These are phyloP conservation scores for Leccinum pallidistipes DNA, from an alignment of 1,284 basidiomycete species.

Conservation along the genomic window DNA sequence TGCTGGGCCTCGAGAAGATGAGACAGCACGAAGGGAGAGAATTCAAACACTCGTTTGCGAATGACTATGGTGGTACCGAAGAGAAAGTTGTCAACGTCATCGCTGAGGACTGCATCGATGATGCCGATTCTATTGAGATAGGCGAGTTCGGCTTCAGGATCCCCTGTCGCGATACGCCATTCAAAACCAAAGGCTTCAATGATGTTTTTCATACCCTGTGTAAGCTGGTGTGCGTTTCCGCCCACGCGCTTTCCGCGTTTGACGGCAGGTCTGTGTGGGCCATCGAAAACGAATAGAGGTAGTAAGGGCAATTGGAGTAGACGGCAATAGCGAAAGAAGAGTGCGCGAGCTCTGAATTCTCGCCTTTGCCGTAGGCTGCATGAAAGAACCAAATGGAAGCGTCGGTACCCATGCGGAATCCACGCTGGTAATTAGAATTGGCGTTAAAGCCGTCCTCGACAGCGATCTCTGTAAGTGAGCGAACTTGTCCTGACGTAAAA, in stretches of 20 bases:
- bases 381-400: slow-evolving; percentile 85
- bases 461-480: slow-evolving; percentile 68
- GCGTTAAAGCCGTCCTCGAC: slow-evolving; percentile 68
- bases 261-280: slow-evolving; percentile 76
- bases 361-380: slow-evolving; percentile 72
- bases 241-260: slow-evolving; percentile 81
- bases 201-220: slow-evolving; percentile 73
- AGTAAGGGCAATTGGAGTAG: slow-evolving; percentile 80
- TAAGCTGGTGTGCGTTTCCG: slow-evolving; percentile 62
- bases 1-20: slow-evolving; percentile 56
- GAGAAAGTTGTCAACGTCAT: slow-evolving; percentile 91
- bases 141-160: slow-evolving; percentile 96
- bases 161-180: slow-evolving; percentile 87
- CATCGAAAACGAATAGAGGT: slow-evolving; percentile 94
- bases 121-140: slow-evolving; percentile 78
- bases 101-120: slow-evolving; percentile 89
- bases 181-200: slow-evolving; percentile 89
- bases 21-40: slow-evolving; percentile 4
- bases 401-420: slow-evolving; percentile 74
- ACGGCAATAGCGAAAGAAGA: slow-evolving; percentile 74
- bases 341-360: slow-evolving; percentile 76
- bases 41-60: slow-evolving; percentile 55
- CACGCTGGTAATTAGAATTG: slow-evolving; percentile 57
- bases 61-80: slow-evolving; percentile 86
- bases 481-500: slow-evolving; percentile 62